Evolutionary conservation across 2,329 filamentous ascomycete genomes (phyloP).

Genomic region (Colletotrichum destructivum): DNA sequence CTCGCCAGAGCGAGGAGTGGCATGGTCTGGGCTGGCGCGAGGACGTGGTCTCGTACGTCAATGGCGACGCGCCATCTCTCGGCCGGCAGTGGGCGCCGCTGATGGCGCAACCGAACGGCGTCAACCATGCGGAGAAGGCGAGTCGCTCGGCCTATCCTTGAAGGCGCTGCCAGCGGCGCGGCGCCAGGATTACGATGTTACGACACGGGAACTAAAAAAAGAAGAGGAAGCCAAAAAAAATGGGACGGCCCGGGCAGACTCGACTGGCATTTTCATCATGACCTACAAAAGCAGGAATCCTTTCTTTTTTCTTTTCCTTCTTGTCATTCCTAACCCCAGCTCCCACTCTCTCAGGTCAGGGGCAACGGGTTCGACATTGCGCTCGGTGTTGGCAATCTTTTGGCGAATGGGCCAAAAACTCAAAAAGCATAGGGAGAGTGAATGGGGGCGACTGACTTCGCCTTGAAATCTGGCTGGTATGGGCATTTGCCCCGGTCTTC

Average conservation of each 20-base stretch:
- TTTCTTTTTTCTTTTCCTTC: constrained; percentile 7
- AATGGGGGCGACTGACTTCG: constrained; percentile 13
- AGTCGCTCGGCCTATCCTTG: constrained; percentile 42
- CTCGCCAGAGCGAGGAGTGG: constrained; percentile 60
- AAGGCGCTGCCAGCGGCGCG: background rate
- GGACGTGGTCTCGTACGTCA: constrained; percentile 55
- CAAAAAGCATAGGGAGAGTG: constrained; percentile 22
- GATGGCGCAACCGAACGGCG: constrained; percentile 12
- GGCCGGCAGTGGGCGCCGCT: constrained; percentile 62
- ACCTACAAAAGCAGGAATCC: constrained; percentile 36
- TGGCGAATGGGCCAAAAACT: constrained; percentile 4
- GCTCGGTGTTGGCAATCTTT: constrained; percentile 29
- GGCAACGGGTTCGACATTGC: constrained; percentile 37
- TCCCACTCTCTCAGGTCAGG: background rate
- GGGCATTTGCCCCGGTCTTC: constrained; percentile 18
- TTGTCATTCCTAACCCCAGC: too few species aligned
- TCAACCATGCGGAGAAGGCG: constrained; percentile 4
- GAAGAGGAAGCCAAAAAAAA: constrained; percentile 14
- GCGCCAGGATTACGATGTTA: constrained; percentile 41
- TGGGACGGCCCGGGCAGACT: constrained; percentile 23
- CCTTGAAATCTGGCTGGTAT: constrained; percentile 9
- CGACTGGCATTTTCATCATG: constrained; percentile 36
- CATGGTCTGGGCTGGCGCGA: constrained; percentile 67
- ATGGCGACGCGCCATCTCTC: constrained; percentile 59
- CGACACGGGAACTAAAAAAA: constrained; percentile 37